Evolutionary conservation across 345 rosid genomes (phyloP).

Genomic region (Rhodamnia rubescens): DNA sequence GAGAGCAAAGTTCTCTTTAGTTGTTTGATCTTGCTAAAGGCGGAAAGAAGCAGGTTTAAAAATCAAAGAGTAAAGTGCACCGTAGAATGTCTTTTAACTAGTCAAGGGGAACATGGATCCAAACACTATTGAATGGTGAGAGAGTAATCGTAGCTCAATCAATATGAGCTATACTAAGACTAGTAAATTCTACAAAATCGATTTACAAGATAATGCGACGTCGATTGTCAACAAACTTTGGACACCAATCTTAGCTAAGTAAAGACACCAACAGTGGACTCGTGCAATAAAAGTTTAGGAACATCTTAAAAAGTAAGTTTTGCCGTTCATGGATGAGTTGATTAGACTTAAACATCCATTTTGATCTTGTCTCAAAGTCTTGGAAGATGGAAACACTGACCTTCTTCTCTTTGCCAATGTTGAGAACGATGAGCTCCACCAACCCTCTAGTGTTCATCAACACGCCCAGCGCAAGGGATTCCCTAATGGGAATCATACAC

Average conservation of each 20-base stretch:
- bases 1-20: background rate
- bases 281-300: background rate
- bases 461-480: conserved; percentile 58
- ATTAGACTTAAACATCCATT: background rate
- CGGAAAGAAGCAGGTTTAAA: background rate
- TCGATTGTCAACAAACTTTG: background rate
- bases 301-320: background rate
- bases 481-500: conserved; percentile 59
- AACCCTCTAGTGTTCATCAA: conserved; percentile 90
- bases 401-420: conserved; percentile 84
- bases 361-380: background rate
- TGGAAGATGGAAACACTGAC: conserved; percentile 10
- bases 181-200: background rate
- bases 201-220: background rate
- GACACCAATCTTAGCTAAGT: background rate
- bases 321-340: background rate
- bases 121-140: background rate
- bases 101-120: background rate
- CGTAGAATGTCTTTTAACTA: background rate
- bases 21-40: background rate
- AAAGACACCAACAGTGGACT: background rate
- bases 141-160: background rate
- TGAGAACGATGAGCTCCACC: conserved; percentile 91
- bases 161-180: background rate
- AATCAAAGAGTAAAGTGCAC: background rate